These are phyloP conservation scores for Diaporthe vaccinii DNA, from an alignment of 2,329 filamentous ascomycete genomes.

Conservation along the genomic window DNA sequence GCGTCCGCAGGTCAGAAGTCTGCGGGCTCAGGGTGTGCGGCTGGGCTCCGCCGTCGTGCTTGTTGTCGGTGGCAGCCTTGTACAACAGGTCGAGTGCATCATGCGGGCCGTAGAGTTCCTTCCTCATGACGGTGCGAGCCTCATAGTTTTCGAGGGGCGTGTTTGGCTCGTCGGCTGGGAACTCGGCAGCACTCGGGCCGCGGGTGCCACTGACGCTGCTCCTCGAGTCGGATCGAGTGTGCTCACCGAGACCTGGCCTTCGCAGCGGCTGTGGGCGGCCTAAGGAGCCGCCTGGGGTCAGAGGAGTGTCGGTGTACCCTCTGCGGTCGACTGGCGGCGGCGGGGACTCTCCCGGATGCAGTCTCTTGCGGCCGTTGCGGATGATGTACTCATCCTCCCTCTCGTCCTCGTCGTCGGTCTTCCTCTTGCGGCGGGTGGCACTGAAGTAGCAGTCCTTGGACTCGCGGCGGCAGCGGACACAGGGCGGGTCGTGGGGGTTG, in stretches of 20 bases:
- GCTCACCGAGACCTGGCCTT: conserved; percentile 63
- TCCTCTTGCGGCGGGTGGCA: conserved; percentile 92
- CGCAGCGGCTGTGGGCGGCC: conserved; percentile 76
- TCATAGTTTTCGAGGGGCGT: conserved; percentile 75
- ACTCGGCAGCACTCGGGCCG: conserved; percentile 48
- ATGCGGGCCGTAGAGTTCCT: conserved; percentile 88
- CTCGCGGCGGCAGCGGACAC: conserved; percentile 92
- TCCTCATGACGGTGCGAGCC: conserved; percentile 74
- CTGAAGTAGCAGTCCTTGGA: conserved; percentile 98
- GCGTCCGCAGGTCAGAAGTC: conserved; percentile 21
- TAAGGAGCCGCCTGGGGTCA: conserved; percentile 76
- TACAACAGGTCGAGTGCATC: conserved; percentile 93
- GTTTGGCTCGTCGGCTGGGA: conserved; percentile 67
- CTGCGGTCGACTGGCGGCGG: conserved; percentile 57
- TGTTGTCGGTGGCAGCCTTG: conserved; percentile 80
- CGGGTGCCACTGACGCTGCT: conserved; percentile 49
- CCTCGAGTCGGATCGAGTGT: conserved; percentile 49
- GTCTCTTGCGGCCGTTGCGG: conserved; percentile 80
- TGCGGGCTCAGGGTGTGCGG: conserved; percentile 31
- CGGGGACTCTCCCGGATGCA: conserved; percentile 62
- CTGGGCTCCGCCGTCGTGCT: conserved; percentile 29
- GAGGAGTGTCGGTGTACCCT: conserved; percentile 67
- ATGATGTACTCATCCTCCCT: conserved; percentile 76
- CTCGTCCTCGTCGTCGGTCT: conserved; percentile 72
- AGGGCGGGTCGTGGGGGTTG: conserved; percentile 93